These are phyloP conservation scores for Groenewaldozyma salmanticensis DNA, from an alignment of 805 yeast species.

Conservation along the genomic window DNA sequence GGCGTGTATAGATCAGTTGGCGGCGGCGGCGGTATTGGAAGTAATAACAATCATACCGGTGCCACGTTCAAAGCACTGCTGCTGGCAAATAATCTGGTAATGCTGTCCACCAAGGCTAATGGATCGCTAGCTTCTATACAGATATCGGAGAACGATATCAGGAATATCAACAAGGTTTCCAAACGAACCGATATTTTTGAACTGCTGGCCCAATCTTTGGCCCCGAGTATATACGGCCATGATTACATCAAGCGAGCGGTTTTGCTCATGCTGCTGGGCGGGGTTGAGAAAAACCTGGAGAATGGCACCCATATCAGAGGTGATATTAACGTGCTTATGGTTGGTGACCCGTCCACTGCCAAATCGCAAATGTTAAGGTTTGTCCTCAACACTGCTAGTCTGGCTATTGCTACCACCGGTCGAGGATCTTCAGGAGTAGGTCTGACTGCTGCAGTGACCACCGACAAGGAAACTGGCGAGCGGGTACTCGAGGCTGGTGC, in stretches of 20 bases:
- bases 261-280: constrained; percentile 82
- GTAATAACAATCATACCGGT: constrained; percentile 33
- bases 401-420: constrained; percentile 97
- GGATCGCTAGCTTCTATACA: constrained; percentile 57
- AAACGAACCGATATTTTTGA: constrained; percentile 67
- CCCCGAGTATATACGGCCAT: constrained; percentile 94
- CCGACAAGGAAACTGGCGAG: constrained; percentile 95
- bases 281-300: constrained; percentile 84
- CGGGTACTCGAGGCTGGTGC: constrained; percentile 97
- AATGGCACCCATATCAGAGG: constrained; percentile 98
- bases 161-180: constrained; percentile 74
- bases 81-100: constrained; percentile 81
- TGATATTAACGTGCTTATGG: constrained; percentile 91
- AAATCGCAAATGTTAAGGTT: constrained; percentile 92
- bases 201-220: constrained; percentile 71
- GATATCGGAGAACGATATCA: constrained; percentile 71
- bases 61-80: constrained; percentile 76
- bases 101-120: constrained; percentile 78
- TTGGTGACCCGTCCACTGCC: constrained; percentile 98
- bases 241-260: constrained; percentile 88
- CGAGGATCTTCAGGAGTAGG: constrained; percentile 99
- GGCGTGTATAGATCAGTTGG: constrained; percentile 93
- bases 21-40: constrained; percentile 34
- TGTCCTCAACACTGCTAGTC: constrained; percentile 86
- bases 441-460: constrained; percentile 96